Base-by-base conservation (phyloP, 768 basidiomycete species). In the Psilocybe cyanescens region DNA sequence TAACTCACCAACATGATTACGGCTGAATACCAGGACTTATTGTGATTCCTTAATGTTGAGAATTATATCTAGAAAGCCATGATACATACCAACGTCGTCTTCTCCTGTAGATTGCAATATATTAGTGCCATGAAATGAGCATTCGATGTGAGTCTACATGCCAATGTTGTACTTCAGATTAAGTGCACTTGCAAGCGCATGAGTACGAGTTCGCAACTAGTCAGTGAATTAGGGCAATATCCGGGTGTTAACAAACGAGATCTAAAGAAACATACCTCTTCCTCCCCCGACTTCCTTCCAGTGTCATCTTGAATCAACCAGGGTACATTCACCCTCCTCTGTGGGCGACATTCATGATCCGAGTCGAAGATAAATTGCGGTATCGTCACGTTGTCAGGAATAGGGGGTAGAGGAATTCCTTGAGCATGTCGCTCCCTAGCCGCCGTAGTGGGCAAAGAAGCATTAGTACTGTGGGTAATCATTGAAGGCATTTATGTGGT, bases 21-120 rank as follows among this genome's bases (percentile, higher is more conserved):
- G 81, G 61, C 87, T 87, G 70, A 85, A 89, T 45, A 89, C 68
- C 58, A 88, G 76, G 7, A 88, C 89, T 90, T 64, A 24, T 45
- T n/a, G 4, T 28, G 4, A 7, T 30, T 14, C 19, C 35, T 46
- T 3, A 35, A 19, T 35, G 8, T 12, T 41, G 31, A 14, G 29
- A 28, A 39, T 5, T 52, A n/a, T 28, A 19, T 8, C 28, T 24
- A 8, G 16, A 17, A 30, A 35, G 29, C 17, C 4, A n/a, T 19
- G 19, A 31, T 9, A 58, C 82, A 35, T 71, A 86, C 85, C 84
- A 50, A 83, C 81, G 59, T 84, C 82, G 53, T 81, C 67, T 48
- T 84, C 79, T 14, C 72, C 84, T 85, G 58, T 3, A 55, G 6
- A 11, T 11, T 11, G 11, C 11, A 11, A 11, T 35, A 35, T 35